Percentiles rank a stretch among this genome's conserved stretches.
Conservation (phyloP, 441 rosid species). For the Eruca vesicaria region DNA sequence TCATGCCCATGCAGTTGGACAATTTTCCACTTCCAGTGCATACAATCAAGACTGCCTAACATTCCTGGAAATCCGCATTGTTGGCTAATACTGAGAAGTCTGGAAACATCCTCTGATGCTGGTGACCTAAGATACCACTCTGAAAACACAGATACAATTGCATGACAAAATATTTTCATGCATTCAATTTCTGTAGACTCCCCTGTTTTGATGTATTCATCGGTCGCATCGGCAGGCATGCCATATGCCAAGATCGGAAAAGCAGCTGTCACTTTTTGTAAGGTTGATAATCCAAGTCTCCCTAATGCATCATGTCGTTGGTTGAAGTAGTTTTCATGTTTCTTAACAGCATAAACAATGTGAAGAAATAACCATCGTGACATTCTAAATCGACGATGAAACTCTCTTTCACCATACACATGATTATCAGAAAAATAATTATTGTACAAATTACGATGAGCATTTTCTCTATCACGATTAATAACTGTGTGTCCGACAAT, state of each 20-base stretch:
- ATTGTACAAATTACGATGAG: no score
- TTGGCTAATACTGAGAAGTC: background rate
- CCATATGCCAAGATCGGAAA: background rate
- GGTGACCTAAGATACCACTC: background rate
- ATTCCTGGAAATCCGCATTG: background rate
- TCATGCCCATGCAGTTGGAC: background rate
- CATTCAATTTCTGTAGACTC: background rate
- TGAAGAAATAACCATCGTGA: no score
- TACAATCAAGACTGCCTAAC: background rate
- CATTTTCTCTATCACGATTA: no score
- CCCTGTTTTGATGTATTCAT: background rate
- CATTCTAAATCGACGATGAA: no score
- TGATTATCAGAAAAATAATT: no score
- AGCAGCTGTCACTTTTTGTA: background rate
- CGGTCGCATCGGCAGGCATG: background rate
- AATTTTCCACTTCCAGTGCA: background rate
- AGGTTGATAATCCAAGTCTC: no score
- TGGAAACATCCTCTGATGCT: background rate
- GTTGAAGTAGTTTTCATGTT: no score
- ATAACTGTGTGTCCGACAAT: no score
- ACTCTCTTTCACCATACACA: no score
- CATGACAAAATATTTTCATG: background rate
- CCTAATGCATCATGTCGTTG: no score
- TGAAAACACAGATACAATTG: background rate
- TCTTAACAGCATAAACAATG: no score